These are phyloP conservation scores for Alternaria ethzedia DNA, from an alignment of 2,329 filamentous ascomycete genomes.

Conservation along the genomic window DNA sequence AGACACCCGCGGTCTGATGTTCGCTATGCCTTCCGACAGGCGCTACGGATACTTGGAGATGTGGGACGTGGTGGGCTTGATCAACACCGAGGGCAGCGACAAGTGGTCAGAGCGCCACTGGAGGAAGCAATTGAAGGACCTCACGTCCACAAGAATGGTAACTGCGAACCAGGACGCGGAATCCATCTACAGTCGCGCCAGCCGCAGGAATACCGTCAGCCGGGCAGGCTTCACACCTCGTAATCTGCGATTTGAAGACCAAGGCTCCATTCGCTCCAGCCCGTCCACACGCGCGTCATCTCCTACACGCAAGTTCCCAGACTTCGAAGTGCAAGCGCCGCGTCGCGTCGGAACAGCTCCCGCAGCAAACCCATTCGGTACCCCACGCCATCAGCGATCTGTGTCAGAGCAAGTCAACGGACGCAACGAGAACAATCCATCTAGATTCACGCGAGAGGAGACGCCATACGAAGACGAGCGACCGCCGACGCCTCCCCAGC, in stretches of 20 bases:
- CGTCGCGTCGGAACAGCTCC: slow-evolving; percentile 55
- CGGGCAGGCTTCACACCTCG: slow-evolving; percentile 49
- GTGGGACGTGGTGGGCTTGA: slow-evolving; percentile 80
- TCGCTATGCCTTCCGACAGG: slow-evolving; percentile 89
- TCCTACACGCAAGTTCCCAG: slow-evolving; percentile 40
- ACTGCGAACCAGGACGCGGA: slow-evolving; percentile 30
- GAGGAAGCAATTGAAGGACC: slow-evolving; percentile 86
- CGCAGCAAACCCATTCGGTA: slow-evolving; percentile 28
- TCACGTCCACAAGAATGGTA: slow-evolving; percentile 80
- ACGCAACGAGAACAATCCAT: slow-evolving; percentile 50
- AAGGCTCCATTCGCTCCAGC: slow-evolving; percentile 50
- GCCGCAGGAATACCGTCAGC: slow-evolving; percentile 53
- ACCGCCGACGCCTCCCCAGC: slow-evolving; percentile 52
- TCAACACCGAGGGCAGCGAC: slow-evolving; percentile 77
- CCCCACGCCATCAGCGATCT: slow-evolving; percentile 55
- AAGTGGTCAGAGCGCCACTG: slow-evolving; percentile 87
- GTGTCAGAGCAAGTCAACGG: slow-evolving; percentile 55
- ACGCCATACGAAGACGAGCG: slow-evolving; percentile 39
- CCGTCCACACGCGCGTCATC: slow-evolving; percentile 54
- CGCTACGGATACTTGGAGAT: slow-evolving; percentile 91
- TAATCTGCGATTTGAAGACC: slow-evolving; percentile 53
- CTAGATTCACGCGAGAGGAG: slow-evolving; percentile 48
- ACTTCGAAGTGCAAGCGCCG: slow-evolving; percentile 36
- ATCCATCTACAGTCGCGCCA: slow-evolving; percentile 48
- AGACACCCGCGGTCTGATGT: slow-evolving; percentile 92